Evolutionary conservation across 2,329 filamentous ascomycete species (phyloP), one percentile per base, ranked within the genome.

Genomic region (Pseudocercospora cruenta): DNA sequence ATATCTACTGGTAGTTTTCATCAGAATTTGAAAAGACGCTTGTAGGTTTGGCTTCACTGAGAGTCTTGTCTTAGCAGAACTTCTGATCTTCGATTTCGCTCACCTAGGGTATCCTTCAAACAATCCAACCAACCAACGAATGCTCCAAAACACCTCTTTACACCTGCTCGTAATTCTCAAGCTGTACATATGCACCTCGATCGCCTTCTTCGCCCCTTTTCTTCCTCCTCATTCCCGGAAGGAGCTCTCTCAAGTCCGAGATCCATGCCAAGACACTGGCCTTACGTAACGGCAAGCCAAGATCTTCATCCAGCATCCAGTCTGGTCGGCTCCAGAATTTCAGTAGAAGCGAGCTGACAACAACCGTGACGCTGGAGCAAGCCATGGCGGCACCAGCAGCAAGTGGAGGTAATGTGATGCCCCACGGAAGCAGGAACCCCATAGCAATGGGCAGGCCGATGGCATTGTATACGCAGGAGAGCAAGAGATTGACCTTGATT

Each of bases 361-460:
- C 94, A 3, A 99, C 95, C 66, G 91, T 95, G 55, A 99, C 93
- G 71, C 91, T 94, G 65, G 91, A 95, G 70, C 86, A 88, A 1
- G 94, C 94, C 94, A 99, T 98, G 58, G 95, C 95, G 3, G 92
- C 93, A 21, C 93, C 94, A 1, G 95, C 95, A 58, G 94, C 93
- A 90, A 98, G 94, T 24, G 95, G 94, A 72, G 96, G 95, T 70
- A 98, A 83, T 74, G 93, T 90, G 67, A 91, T 87, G 33, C 94
- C 95, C 71, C 97, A 88, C 0, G 95, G 94, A 4, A 99, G 83
- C 82, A 98, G 96, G 73, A 98, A 82, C 24, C 95, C 95, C 95
- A 98, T 98, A 47, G 95, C 95, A 73, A 99, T 96, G 2, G 95
- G 95, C 14, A 99, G 84, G 1, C 95, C 95, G 67, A 98, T 82